Evolutionary conservation across 345 rosid genomes (phyloP), one percentile per base, ranked within the genome.

Genomic region (Brassica rapa): DNA sequence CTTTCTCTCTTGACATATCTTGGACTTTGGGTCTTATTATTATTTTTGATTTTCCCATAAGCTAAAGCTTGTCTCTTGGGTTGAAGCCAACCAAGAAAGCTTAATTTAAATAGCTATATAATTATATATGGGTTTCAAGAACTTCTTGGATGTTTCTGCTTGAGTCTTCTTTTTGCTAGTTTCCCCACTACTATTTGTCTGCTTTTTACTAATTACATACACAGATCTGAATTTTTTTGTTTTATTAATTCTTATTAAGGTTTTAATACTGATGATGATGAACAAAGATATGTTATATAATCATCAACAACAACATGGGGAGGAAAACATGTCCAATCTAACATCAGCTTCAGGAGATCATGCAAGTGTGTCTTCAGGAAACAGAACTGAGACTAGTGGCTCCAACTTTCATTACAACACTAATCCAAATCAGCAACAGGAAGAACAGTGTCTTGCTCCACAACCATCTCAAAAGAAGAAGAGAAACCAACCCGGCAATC

Each of bases 401-500:
- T 74, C 71, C 32, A 66, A 68, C 41, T 77, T 35, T 77, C 71
- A 82, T 29, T 49, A 72, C 78, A 73, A 67, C 78, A 15, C 43
- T 69, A 79, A 72, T 71, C 81, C 23, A 39, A 51, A 1, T 37
- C 72, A 70, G 23, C 70, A 33, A 25, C 78, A 53, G 19, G 24
- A 73, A 79, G 53, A 79, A 37, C 91, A 85, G 56, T 88, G 15
- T 79, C 83, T 62, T 73, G 83, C 78, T 75, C 91, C 49, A 6
- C 86, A 68, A 56, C 8, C 71, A 62, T 69, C 82, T 68, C 60
- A 32, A 0, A 94, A 92, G 81, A 89, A 80, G 80, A 94, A 89
- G 79, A 84, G 98, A 79, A 94, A 92, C 81, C 83, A 86, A 63
- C 97, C 98, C 4, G 98, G 97, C 65, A 94, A 92, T 71, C 98